Percentiles rank a stretch among this genome's conserved stretches.
phyloP scores from a whole-genome alignment of 331 rosid species.

The Acacia concinna region DNA sequence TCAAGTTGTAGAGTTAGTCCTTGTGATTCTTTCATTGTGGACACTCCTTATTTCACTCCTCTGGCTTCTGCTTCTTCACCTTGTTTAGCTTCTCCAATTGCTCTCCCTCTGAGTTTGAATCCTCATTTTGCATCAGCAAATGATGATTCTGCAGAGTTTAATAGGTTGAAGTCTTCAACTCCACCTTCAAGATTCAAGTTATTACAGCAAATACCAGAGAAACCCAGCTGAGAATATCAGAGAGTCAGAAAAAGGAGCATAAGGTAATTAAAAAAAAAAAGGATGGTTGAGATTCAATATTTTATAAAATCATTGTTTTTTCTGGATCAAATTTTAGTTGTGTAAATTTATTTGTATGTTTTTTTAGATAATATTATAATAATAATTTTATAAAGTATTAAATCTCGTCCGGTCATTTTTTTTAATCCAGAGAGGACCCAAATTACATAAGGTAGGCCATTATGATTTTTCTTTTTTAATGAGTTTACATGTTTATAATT shows the following conservation, averaged over 20 bases:
- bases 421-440: too few relatives aligned
- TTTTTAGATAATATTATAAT: too few relatives aligned
- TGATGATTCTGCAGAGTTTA: not conserved
- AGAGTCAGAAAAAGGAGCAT: not conserved
- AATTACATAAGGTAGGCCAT: not conserved
- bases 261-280: too few relatives aligned
- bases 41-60: not conserved
- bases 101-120: not conserved
- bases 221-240: not conserved
- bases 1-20: not conserved
- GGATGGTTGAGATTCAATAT: too few relatives aligned
- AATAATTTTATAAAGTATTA: too few relatives aligned
- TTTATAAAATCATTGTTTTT: too few relatives aligned
- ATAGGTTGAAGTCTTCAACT: not conserved
- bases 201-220: not conserved
- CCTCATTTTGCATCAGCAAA: not conserved
- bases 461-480: not conserved
- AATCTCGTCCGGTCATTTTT: too few relatives aligned
- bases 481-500: not conserved
- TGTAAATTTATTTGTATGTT: too few relatives aligned
- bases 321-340: too few relatives aligned
- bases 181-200: not conserved
- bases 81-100: not conserved
- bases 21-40: not conserved
- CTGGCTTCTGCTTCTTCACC: not conserved